Evolutionary conservation across 106 monocot species (phyloP).

Genomic region (Vanilla planifolia): DNA sequence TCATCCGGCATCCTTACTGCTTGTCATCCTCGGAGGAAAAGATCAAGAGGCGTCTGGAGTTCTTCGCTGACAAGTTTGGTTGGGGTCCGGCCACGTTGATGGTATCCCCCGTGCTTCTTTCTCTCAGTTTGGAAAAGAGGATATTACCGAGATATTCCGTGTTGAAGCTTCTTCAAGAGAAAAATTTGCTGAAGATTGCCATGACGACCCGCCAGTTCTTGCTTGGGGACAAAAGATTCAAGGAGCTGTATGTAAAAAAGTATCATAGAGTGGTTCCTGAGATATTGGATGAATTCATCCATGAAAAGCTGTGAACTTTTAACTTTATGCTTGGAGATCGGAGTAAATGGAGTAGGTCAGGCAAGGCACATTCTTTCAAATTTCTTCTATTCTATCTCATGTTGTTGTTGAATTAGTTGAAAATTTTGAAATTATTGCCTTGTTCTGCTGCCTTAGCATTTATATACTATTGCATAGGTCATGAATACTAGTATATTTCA

Average conservation of each 20-base stretch:
- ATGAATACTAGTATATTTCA: too few relatives aligned
- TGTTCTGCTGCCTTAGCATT: too few relatives aligned
- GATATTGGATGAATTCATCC: conserved; percentile 15
- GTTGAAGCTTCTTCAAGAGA: conserved; percentile 2
- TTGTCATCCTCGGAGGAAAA: conserved; percentile 14
- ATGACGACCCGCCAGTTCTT: conserved; percentile 4
- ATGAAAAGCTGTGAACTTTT: too few relatives aligned
- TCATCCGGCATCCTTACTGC: conserved; percentile 22
- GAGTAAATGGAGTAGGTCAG: too few relatives aligned
- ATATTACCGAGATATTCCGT: conserved; percentile 24
- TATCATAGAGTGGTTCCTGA: conserved; percentile 14
- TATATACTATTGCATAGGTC: too few relatives aligned
- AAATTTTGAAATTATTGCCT: too few relatives aligned
- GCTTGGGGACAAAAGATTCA: conserved; percentile 11
- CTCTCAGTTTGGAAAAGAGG: conserved; percentile 27
- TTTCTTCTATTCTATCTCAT: too few relatives aligned
- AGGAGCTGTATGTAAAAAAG: conserved; percentile 18
- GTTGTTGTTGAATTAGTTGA: too few relatives aligned
- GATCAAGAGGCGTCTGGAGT: conserved; percentile 18
- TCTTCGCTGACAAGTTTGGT: conserved; percentile 12
- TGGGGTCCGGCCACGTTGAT: conserved; percentile 15
- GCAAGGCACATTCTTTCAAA: too few relatives aligned
- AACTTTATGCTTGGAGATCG: too few relatives aligned
- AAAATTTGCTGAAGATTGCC: conserved; percentile 3
- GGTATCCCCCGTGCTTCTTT: conserved; percentile 13